Evolutionary conservation across 441 rosid genomes (phyloP), one percentile per base, ranked within the genome.

Genomic region (Adansonia rubrostipa): DNA sequence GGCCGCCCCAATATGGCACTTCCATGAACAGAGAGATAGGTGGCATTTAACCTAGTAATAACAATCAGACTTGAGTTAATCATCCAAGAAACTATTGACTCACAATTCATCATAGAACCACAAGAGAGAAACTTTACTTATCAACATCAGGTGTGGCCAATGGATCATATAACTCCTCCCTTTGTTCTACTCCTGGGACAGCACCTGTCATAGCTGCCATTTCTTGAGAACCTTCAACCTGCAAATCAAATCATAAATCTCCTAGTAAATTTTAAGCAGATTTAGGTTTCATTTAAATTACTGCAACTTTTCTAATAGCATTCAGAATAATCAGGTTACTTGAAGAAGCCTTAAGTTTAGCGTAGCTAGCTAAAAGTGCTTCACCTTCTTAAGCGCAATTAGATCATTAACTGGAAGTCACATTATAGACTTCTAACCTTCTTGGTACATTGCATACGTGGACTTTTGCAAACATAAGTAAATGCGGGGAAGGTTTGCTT

Each of bases 141-240:
- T 96, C 94, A 53, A 94, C 94, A 85, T 94, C 98, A 5, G 93
- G 95, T 77, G 94, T 86, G 53, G 98, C 91, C 88, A 88, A 76
- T 48, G 99, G 99, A 82, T 96, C 98, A 74, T 89, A 86, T 28
- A 81, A 71, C 80, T 95, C 98, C 81, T 86, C 94, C 77, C 89
- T 87, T 80, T 87, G 97, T 74, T 96, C 99, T 51, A 78, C 84
- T 9, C 75, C 88, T 11, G 88, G 84, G 73, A 86, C 82, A 62
- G 82, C 88, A 83, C 92, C 92, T 0, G 81, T 64, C 42, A 82
- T 73, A 63, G 82, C 87, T 72, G 87, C 71, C 84, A 89, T 82
- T 57, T 96, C 97, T 78, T 83, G 91, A 75, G 84, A 83, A 74
- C 93, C 93, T 51, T 96, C 99, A 74, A 88, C 95, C 99, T 96